Conservation (phyloP, 169 alveolate species). For the Plasmodium vivax region DNA sequence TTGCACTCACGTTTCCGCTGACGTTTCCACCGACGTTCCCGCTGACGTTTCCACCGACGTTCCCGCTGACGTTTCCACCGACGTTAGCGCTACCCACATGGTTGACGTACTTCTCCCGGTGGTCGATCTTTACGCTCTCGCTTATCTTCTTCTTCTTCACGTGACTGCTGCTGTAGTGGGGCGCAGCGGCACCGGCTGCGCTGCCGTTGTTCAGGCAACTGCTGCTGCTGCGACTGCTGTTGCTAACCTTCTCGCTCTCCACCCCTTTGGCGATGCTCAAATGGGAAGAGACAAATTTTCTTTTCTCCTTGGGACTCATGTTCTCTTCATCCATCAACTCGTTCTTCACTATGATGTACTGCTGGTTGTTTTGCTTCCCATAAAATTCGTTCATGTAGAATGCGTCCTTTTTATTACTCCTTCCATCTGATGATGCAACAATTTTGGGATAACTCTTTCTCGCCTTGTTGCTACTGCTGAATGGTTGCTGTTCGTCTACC, state of each 20-base stretch:
- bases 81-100: background rate
- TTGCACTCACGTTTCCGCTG: background rate
- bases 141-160: background rate
- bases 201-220: background rate
- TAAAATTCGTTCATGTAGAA: slow-evolving; percentile 2
- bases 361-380: background rate
- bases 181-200: background rate
- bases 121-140: background rate
- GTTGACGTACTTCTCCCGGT: background rate
- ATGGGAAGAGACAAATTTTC: background rate
- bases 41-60: background rate
- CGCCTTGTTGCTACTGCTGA: background rate
- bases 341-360: slow-evolving; percentile 1
- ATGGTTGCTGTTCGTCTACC: background rate
- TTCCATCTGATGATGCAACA: background rate
- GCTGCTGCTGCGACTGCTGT: slow-evolving; percentile 17
- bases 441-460: background rate
- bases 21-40: background rate
- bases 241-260: background rate
- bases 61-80: background rate
- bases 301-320: background rate
- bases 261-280: background rate
- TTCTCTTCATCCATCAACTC: background rate
- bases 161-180: background rate
- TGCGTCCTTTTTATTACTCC: background rate